Percentiles rank a stretch among this genome's conserved stretches.
phyloP scores from a whole-genome alignment of 2,329 filamentous ascomycete species.

The Geosmithia morbida region DNA sequence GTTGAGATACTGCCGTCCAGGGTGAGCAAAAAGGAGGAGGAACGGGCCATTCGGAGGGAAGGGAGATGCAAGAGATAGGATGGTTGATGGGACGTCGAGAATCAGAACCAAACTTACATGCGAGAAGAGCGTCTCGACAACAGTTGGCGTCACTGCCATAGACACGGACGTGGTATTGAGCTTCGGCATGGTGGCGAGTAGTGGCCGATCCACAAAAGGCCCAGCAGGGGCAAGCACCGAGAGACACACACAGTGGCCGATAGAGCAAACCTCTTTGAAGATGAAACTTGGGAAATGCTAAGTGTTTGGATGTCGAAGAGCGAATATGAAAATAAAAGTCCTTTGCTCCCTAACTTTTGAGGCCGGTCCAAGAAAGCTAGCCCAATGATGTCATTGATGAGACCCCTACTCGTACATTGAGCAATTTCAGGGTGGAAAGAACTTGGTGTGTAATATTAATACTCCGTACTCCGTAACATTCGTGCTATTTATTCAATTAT shows the following conservation, averaged over 20 bases:
- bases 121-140: conserved; percentile 72
- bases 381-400: neutral
- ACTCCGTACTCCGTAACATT: too few relatives aligned
- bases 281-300: neutral
- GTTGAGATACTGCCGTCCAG: conserved; percentile 55
- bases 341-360: too few relatives aligned
- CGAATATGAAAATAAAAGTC: neutral
- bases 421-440: neutral
- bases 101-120: conserved; percentile 54
- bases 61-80: neutral
- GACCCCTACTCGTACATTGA: neutral
- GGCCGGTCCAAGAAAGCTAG: neutral
- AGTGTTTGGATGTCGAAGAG: neutral
- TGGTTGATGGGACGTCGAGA: too few relatives aligned
- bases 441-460: neutral
- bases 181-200: neutral
- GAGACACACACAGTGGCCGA: neutral
- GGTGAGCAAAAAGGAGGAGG: neutral
- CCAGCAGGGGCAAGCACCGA: neutral
- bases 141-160: conserved; percentile 73
- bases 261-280: neutral
- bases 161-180: conserved; percentile 45
- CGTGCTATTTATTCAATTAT: too few relatives aligned
- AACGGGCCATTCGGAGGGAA: neutral
- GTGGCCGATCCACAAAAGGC: neutral